Base-by-base conservation (phyloP, 306 rosid genomes). In the Cyamopsis tetragonoloba region DNA sequence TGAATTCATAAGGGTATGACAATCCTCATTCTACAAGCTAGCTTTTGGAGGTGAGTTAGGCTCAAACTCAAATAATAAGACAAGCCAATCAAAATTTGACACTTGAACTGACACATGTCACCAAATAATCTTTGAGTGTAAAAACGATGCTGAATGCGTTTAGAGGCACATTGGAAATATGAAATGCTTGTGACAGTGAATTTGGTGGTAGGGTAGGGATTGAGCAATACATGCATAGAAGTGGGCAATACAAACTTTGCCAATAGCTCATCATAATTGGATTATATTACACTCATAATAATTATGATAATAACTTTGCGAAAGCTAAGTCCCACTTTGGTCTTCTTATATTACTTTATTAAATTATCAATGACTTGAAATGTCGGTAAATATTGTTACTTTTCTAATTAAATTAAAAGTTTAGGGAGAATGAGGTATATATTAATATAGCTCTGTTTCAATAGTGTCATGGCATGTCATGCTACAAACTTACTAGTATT, bases 291-390 rank as follows among this genome's bases (percentile, higher is more conserved):
- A 53, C 42, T 4, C 42, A 19, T 14, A 20, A 59, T 35, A 50
- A 6, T 63, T 27, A 38, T 24, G 35, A 19, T 56, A 35, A 39
- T 15, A 62, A 27, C 46, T 57, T 66, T 72, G 7, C 2, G 39
- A 78, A 71, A 59, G 66, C 55, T 78, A 47, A 26, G 55, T 37
- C 12, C 64, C 71, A 20, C 30, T 49, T 42, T 66, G 71, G 54
- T 54, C 39, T 35, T 44, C 71, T 28, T 54, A 73, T 79, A 79
- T 66, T 32, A 50, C 71, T 11, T 78, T 72, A 78, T 60, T 39
- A 32, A n/a, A n/a, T n/a, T 58, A 17, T 47, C 7, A 34, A 7
- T 17, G 37, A 44, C 60, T 58, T 8, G 6, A 47, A 20, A 7
- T 62, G 77, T 70, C 74, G 61, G 66, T 42, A 62, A 41, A 18